Percentiles rank a stretch among this genome's conserved stretches.
Evolutionary conservation across 1,284 basidiomycete genomes (phyloP).

Genomic region (Stereum hirsutum): DNA sequence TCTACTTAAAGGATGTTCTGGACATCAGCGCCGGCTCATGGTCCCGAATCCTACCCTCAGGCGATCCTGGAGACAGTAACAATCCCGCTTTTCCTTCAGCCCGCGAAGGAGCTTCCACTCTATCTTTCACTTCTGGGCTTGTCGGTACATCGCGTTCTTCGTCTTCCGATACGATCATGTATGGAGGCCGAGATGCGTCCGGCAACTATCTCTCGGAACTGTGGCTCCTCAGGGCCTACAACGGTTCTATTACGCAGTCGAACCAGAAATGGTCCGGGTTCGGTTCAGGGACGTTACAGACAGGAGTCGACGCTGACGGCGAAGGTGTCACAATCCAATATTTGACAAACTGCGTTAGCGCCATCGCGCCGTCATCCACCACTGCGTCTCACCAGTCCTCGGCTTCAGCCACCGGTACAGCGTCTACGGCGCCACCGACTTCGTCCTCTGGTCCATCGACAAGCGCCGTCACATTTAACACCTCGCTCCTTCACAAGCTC

Average conservation of each 20-base stretch:
- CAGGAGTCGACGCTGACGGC: conserved; percentile 54
- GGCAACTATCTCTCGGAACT: conserved; percentile 65
- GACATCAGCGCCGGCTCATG: conserved; percentile 56
- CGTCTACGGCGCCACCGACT: conserved; percentile 12
- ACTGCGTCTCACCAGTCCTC: conserved; percentile 11
- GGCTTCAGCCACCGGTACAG: conserved; percentile 8
- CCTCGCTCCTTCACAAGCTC: conserved; percentile 54
- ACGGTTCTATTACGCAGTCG: conserved; percentile 42
- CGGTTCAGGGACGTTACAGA: conserved; percentile 47
- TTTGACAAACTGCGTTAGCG: conserved; percentile 47
- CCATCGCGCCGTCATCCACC: conserved; percentile 19
- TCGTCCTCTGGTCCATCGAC: conserved; percentile 4
- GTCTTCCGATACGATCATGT: conserved; percentile 70
- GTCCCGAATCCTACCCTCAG: conserved; percentile 64
- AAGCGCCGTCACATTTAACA: conserved; percentile 27
- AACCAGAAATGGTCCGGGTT: conserved; percentile 52
- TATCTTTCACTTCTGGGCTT: conserved; percentile 43
- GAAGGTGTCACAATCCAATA: conserved; percentile 56
- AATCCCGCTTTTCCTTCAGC: conserved; percentile 45
- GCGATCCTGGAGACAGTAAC: conserved; percentile 47
- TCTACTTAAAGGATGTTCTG: conserved; percentile 41
- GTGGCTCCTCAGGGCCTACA: conserved; percentile 69
- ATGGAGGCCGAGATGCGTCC: conserved; percentile 58
- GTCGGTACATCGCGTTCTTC: conserved; percentile 40
- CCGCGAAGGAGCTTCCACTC: conserved; percentile 59